Percentiles rank a stretch among this genome's conserved stretches.
Evolutionary conservation across 768 basidiomycete species (phyloP).

Genomic region (Suillus brevipes): DNA sequence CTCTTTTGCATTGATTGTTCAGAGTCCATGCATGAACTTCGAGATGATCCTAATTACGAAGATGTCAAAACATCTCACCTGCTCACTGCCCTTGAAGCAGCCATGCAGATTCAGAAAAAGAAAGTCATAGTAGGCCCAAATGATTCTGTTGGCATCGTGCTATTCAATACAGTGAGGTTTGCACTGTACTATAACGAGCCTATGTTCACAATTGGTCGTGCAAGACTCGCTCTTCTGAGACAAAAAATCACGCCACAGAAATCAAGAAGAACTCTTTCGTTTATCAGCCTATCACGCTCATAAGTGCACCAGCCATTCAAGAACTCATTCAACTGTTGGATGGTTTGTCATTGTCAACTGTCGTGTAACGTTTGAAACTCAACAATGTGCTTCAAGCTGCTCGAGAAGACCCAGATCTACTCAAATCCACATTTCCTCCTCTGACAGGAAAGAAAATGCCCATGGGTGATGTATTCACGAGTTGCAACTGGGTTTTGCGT

Average conservation of each 20-base stretch:
- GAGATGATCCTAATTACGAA: slow-evolving; percentile 65
- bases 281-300: slow-evolving; percentile 72
- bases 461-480: slow-evolving; percentile 88
- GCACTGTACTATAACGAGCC: neutral
- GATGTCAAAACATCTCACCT: slow-evolving; percentile 73
- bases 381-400: slow-evolving; percentile 45
- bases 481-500: slow-evolving; percentile 86
- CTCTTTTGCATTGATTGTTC: slow-evolving; percentile 97
- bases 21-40: slow-evolving; percentile 77
- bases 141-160: slow-evolving; percentile 85
- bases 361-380: neutral
- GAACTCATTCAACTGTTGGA: slow-evolving; percentile 77
- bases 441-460: slow-evolving; percentile 59
- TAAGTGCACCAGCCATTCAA: slow-evolving; percentile 82
- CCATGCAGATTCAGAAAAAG: slow-evolving; percentile 83
- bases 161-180: slow-evolving; percentile 86
- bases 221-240: slow-evolving; percentile 29
- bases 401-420: slow-evolving; percentile 58
- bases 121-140: slow-evolving; percentile 89
- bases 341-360: slow-evolving; percentile 43
- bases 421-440: slow-evolving; percentile 66
- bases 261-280: slow-evolving; percentile 71
- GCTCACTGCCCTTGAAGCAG: slow-evolving; percentile 76
- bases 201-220: neutral
- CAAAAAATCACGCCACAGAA: slow-evolving; percentile 47